Percentiles rank a stretch among this genome's conserved stretches.
phyloP scores from a whole-genome alignment of 2,329 filamentous ascomycete species.

The Arachnomyces sp. region DNA sequence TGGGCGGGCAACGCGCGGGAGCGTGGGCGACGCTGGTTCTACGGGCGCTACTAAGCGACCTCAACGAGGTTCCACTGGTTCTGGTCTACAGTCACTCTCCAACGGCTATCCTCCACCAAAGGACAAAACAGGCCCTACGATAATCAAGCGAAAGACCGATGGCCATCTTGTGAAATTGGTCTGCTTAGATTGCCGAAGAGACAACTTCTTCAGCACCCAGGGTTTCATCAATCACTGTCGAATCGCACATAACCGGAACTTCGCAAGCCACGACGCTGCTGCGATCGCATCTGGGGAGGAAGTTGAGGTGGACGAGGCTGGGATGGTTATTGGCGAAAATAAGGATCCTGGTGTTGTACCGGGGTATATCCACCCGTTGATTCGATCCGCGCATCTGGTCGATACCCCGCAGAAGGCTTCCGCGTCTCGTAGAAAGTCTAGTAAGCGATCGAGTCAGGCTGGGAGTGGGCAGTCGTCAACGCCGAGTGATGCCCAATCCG shows the following conservation, averaged over 20 bases:
- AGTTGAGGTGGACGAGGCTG: conserved; percentile 60
- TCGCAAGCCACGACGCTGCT: conserved; percentile 92
- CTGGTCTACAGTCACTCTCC: conserved; percentile 61
- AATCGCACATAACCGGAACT: conserved; percentile 86
- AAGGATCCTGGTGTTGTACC: conserved; percentile 27
- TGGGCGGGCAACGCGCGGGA: conserved; percentile 72
- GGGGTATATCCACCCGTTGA: conserved; percentile 55
- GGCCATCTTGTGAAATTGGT: conserved; percentile 81
- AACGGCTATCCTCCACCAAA: conserved; percentile 65
- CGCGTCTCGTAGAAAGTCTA: conserved; percentile 13
- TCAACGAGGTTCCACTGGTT: conserved; percentile 50
- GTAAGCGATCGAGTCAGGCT: conserved; percentile 15
- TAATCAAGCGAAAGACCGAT: conserved; percentile 74
- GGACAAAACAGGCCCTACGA: conserved; percentile 72
- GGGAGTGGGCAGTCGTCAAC: conserved; percentile 14
- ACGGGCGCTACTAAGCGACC: conserved; percentile 46
- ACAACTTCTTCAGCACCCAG: conserved; percentile 91
- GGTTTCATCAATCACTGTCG: conserved; percentile 99
- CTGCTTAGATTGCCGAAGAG: conserved; percentile 77
- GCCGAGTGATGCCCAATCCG: conserved; percentile 8
- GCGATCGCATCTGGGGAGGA: conserved; percentile 79
- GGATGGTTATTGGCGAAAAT: conserved; percentile 36
- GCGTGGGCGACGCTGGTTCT: conserved; percentile 48
- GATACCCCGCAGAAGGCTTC: conserved; percentile 20
- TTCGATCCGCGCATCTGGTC: conserved; percentile 46